Conservation (phyloP, 164 flowering plant species). For the Vitis riparia region DNA sequence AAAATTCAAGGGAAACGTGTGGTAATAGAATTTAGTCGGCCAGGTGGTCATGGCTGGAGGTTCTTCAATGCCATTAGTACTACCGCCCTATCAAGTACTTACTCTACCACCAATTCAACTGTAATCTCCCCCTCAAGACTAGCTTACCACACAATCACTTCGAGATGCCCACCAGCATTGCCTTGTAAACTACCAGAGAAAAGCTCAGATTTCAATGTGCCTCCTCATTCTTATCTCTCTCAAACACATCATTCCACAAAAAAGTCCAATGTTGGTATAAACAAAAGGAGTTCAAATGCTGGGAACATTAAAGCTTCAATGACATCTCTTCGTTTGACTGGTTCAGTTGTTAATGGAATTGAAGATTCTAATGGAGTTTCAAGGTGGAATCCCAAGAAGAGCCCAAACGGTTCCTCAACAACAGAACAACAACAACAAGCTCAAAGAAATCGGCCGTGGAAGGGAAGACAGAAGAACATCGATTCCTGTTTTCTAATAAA, state of each 20-base stretch:
- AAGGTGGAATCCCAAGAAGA: constrained; percentile 9
- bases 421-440: constrained; percentile 7
- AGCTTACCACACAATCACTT: not conserved
- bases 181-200: not conserved
- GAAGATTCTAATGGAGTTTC: constrained; percentile 2
- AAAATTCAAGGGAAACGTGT: constrained; percentile 59
- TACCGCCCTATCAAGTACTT: not conserved
- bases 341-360: not conserved
- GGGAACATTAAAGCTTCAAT: constrained; percentile 10
- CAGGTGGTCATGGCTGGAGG: constrained; percentile 61
- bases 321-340: constrained; percentile 16
- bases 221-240: constrained; percentile 10
- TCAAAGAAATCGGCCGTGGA: constrained; percentile 22
- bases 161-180: constrained; percentile 1
- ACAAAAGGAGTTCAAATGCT: constrained; percentile 3
- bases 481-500: constrained; percentile 55
- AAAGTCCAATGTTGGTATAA: constrained; percentile 7
- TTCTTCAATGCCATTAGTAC: constrained; percentile 16
- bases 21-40: constrained; percentile 72
- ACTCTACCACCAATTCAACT: not conserved
- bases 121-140: too few species aligned
- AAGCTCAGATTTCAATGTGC: not conserved
- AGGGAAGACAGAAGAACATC: constrained; percentile 32
- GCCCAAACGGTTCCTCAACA: not conserved
- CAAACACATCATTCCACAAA: constrained; percentile 6